Base-by-base conservation (phyloP, 2,329 filamentous ascomycete genomes). In the Fusarium hostae region DNA sequence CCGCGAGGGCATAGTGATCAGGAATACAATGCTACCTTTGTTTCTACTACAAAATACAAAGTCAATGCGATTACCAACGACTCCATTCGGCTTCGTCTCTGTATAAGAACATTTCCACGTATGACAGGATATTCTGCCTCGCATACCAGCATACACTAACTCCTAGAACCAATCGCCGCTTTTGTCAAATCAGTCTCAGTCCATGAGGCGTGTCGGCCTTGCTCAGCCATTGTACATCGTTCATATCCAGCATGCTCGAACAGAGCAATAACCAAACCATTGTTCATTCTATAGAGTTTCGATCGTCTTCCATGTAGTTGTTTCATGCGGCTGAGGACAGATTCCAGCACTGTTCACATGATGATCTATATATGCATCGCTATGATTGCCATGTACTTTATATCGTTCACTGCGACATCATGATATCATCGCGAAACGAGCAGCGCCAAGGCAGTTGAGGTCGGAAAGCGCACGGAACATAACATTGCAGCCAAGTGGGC, bases 391-490 rank as follows among this genome's bases (percentile, higher is more conserved):
- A 15, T 12, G 6, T 6, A 13, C 16, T 24, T 24, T 6, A 10
- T 12, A 24, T 26, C 6, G 47, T 51, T 35, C 47, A 2, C 22
- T 3, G 16, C 16, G n/a, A 35, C 47, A 35, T 7, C 30, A 1
- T 15, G 9, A 20, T 10, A 4, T 18, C 6, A 6, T 8, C 28
- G 2, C 1, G 2, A 18, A 22, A 10, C 10, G 0, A 2, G 2
- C 10, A 18, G 7, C 3, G 11, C 15, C 45, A 18, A 2, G n/a
- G 2, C 18, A 18, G n/a, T 3, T 12, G 22, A 3, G 1, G 9
- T 7, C 7, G 12, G 15, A 3, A 18, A 6, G 4, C 0, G 20
- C 2, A 18, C 16, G 11, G 30, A 51, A 51, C 22, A 24, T 15
- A 51, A 51, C 22, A 24, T 15, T 10, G 2, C 4, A 20, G 13